Base-by-base conservation (phyloP, 129 eudicot genomes). In the Kitagawia praeruptora region DNA sequence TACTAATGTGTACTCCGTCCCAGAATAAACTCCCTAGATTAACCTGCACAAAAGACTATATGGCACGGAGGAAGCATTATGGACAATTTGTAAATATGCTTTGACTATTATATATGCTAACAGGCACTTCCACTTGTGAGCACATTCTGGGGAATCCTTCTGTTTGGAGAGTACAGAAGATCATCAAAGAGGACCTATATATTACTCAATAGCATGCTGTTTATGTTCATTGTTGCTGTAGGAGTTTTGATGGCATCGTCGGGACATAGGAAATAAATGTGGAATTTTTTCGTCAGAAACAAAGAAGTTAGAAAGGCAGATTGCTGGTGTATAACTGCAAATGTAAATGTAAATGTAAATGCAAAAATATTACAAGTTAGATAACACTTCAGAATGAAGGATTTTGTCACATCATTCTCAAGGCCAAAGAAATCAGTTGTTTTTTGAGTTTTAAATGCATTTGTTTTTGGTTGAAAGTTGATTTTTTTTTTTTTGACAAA, bases 111-210 rank as follows among this genome's bases (percentile, higher is more conserved):
- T 6, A 19, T 58, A 53, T 53, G 31, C 5, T 11, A 58, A 34
- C 87, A 94, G 97, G 98, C 97, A 21, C 90, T 94, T 78, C 98
- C 97, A 51, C 90, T 94, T 13, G 98, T 92, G 85, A 91, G 96
- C 80, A 94, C 98, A 5, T 92, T 94, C 67, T 94, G 98, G 98
- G 98, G 93, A 12, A 80, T 94, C 56, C 75, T 94, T 67, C 19
- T 94, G 77, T 92, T 91, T 76, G 98, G 97, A 14, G 98, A 94
- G 90, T 94, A 94, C 81, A 83, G 90, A 5, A 91, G 80, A 74
- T 94, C 97, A 23, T 94, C 97, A 2, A 85, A 83, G 69, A 89
- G 88, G 77, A 94, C 98, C 3, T 94, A 94, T 42, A 48, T 78
- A 49, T 77, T 87, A 51, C 97, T 94, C 3, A 76, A 38, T 3